A percentile compares a stretch with the other conserved stretches of the same genome.
phyloP scores from a whole-genome alignment of 2,329 filamentous ascomycete genomes.

The Talaromyces sp. region DNA sequence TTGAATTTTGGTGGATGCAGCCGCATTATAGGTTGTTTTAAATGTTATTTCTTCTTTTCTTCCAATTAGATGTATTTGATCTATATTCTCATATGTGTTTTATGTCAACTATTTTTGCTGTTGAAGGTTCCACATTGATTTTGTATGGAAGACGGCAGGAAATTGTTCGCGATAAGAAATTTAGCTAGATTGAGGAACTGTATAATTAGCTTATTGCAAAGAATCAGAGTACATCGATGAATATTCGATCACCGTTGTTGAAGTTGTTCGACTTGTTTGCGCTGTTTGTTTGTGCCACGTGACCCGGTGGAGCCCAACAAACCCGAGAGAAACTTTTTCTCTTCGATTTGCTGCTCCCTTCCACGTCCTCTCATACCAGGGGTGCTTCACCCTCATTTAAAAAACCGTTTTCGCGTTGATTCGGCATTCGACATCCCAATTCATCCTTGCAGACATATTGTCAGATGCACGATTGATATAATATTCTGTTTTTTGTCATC shows the following conservation, averaged over 20 bases:
- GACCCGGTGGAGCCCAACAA: background rate
- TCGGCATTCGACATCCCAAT: background rate
- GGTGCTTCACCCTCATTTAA: conserved; percentile 12
- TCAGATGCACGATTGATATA: background rate
- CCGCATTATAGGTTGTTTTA: conserved; percentile 13
- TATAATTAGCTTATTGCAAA: background rate
- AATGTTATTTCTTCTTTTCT: background rate
- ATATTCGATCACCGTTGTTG: background rate
- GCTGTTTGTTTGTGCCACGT: conserved; percentile 12
- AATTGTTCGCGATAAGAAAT: background rate
- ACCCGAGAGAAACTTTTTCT: conserved; percentile 11
- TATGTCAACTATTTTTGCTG: background rate
- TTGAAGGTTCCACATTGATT: background rate
- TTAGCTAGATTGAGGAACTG: background rate
- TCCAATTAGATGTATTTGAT: background rate
- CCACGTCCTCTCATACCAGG: conserved; percentile 6
- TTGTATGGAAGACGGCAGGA: no score
- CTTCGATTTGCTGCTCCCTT: conserved; percentile 1
- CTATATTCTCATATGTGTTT: background rate
- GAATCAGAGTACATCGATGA: background rate
- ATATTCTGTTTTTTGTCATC: background rate
- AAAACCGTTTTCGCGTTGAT: conserved; percentile 1
- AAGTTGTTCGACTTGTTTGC: background rate
- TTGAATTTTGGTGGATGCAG: conserved; percentile 13
- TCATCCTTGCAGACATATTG: background rate